Conservation (phyloP, 495 filamentous ascomycete genomes). For the Aspergillus funiculosus region DNA sequence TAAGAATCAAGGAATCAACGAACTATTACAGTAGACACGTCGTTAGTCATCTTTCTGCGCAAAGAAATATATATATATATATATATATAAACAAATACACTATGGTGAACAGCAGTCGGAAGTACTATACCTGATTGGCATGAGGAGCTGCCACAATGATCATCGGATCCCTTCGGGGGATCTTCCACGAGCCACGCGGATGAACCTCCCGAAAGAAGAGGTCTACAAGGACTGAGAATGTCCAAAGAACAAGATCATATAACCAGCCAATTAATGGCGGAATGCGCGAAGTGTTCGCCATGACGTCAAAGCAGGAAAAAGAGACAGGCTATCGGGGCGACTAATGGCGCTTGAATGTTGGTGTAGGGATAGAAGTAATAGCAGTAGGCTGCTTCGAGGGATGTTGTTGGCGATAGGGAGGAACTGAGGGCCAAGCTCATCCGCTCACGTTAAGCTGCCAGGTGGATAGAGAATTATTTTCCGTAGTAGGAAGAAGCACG, state of each 20-base stretch:
- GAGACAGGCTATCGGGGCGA: not conserved
- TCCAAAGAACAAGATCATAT: constrained; percentile 79
- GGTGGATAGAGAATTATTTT: not conserved
- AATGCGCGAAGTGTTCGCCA: constrained; percentile 17
- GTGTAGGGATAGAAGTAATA: not conserved
- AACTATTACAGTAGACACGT: constrained; percentile 49
- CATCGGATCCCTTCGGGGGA: constrained; percentile 78
- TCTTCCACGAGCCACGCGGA: constrained; percentile 87
- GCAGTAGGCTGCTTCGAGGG: not conserved
- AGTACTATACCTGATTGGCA: constrained; percentile 77
- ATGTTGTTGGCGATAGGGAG: not conserved
- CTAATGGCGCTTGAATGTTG: not conserved
- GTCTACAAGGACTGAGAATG: constrained; percentile 78
- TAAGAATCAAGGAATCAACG: constrained; percentile 89
- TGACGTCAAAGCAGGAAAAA: constrained; percentile 10
- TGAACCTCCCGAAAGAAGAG: constrained; percentile 98
- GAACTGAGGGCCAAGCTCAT: not conserved
- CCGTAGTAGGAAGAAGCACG: not conserved
- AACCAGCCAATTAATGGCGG: constrained; percentile 56
- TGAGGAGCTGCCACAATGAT: constrained; percentile 98
- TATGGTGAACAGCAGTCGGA: not conserved
- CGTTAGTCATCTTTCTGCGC: not conserved
- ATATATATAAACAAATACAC: not conserved
- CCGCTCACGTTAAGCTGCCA: not conserved
- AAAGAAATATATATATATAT: not conserved